phyloP scores from a whole-genome alignment of 495 filamentous ascomycete genomes.

The Lophiotrema nucula region DNA sequence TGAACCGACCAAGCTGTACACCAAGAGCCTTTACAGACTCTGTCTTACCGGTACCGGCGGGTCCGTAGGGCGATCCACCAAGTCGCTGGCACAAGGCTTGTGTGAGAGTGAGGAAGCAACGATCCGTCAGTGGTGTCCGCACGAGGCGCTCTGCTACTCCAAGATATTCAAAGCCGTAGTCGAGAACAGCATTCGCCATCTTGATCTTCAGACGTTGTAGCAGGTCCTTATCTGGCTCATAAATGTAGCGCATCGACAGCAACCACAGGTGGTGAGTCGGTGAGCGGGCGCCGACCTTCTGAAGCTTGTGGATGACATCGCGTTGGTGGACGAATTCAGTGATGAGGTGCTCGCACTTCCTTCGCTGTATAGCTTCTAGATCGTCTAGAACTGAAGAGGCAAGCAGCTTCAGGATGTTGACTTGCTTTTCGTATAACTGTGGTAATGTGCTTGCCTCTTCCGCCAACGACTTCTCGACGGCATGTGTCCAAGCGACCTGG shows the following conservation, averaged over 20 bases:
- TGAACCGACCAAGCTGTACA: constrained; percentile 94
- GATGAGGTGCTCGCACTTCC: constrained; percentile 98
- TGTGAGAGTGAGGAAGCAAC: constrained; percentile 95
- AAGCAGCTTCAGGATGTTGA: constrained; percentile 76
- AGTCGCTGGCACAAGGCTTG: constrained; percentile 93
- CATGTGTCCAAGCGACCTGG: constrained; percentile 90
- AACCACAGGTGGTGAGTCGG: constrained; percentile 88
- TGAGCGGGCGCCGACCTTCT: constrained; percentile 69
- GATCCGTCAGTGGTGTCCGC: constrained; percentile 91
- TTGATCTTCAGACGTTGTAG: constrained; percentile 82
- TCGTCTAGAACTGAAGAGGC: constrained; percentile 89
- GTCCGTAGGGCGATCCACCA: constrained; percentile 95
- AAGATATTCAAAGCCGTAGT: constrained; percentile 97
- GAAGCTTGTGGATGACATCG: constrained; percentile 81
- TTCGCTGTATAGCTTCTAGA: constrained; percentile 78
- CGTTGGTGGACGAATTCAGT: constrained; percentile 98
- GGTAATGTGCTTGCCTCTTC: constrained; percentile 67
- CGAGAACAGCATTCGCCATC: constrained; percentile 94
- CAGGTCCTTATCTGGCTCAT: constrained; percentile 74
- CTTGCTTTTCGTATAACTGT: constrained; percentile 68
- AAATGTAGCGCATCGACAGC: constrained; percentile 97
- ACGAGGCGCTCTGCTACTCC: constrained; percentile 95
- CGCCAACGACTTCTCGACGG: constrained; percentile 71
- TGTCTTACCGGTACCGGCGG: constrained; percentile 98
- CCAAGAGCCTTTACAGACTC: constrained; percentile 98